phyloP scores from a whole-genome alignment of 371 early-diverging fungal species.

The Syncephalastrum racemosum region DNA sequence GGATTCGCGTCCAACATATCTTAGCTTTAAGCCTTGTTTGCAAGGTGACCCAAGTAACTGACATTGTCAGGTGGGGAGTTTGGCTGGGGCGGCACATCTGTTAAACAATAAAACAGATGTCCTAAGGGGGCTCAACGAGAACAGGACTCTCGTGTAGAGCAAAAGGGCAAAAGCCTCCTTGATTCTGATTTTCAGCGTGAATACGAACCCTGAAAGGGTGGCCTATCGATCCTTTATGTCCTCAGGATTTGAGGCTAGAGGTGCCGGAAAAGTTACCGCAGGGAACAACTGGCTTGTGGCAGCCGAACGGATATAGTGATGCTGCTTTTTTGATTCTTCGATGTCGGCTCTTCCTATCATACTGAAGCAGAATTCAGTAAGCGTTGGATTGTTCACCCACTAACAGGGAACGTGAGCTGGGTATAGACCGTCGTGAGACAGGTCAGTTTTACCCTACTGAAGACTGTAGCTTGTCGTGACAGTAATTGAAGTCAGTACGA shows the following conservation, averaged over 20 bases:
- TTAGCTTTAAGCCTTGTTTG: too few relatives aligned
- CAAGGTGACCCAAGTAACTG: too few relatives aligned
- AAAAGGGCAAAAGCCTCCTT: too few relatives aligned
- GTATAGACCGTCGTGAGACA: slow-evolving; percentile 75
- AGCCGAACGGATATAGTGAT: slow-evolving; percentile 69
- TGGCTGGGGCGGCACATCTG: too few relatives aligned
- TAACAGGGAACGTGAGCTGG: slow-evolving; percentile 73
- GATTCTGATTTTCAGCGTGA: too few relatives aligned
- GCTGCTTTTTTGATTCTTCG: slow-evolving; percentile 73
- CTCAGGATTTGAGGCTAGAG: slow-evolving; percentile 55
- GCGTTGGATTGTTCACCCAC: slow-evolving; percentile 67
- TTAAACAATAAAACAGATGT: too few relatives aligned
- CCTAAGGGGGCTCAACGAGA: too few relatives aligned
- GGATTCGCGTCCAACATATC: too few relatives aligned
- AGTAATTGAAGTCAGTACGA: slow-evolving; percentile 65
- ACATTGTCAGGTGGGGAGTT: too few relatives aligned
- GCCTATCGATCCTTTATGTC: slow-evolving; percentile 68
- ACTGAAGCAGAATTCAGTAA: slow-evolving; percentile 65
- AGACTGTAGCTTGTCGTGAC: slow-evolving; percentile 34
- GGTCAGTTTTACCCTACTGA: slow-evolving; percentile 76
- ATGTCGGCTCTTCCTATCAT: slow-evolving; percentile 76
- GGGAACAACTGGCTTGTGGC: slow-evolving; percentile 76
- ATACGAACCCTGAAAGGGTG: slow-evolving; percentile 40
- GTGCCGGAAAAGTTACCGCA: slow-evolving; percentile 75
- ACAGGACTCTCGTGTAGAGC: too few relatives aligned